Evolutionary conservation across 805 yeast species (phyloP).

Genomic region (Vanderwaltozyma polyspora): DNA sequence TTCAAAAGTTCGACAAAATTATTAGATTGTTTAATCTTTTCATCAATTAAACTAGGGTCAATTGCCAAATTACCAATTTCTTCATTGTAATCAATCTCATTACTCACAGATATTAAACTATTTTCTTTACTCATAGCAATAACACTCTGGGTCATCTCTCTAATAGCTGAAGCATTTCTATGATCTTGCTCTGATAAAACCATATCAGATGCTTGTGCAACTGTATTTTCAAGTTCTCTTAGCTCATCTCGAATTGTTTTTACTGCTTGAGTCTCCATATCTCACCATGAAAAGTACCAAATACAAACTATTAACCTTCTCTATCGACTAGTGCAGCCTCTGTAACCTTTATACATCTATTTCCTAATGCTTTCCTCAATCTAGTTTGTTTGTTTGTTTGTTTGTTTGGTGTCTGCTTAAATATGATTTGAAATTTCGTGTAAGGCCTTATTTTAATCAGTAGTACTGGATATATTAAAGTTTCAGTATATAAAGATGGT

Average conservation of each 20-base stretch:
- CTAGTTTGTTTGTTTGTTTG: no score
- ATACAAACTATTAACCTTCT: no score
- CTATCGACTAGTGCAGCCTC: no score
- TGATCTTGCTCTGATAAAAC: conserved; percentile 15
- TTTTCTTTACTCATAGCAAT: conserved; percentile 14
- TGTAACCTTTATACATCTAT: no score
- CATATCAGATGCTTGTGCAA: conserved; percentile 10
- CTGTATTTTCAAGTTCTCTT: conserved; percentile 7
- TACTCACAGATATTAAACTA: conserved; percentile 6
- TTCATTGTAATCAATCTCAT: background rate
- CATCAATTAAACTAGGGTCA: conserved; percentile 10
- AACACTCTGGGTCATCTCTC: conserved; percentile 16
- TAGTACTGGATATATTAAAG: no score
- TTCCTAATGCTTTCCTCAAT: no score
- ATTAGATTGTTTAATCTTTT: conserved; percentile 13
- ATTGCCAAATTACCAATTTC: conserved; percentile 2
- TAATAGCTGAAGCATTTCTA: conserved; percentile 8
- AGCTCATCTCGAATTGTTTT: conserved; percentile 4
- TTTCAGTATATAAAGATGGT: no score
- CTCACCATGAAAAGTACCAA: no score
- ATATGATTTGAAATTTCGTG: no score
- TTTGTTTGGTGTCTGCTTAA: no score
- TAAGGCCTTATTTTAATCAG: no score
- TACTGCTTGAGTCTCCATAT: conserved; percentile 1
- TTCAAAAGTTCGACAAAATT: conserved; percentile 15